These are phyloP conservation scores for Vitis hybrid DNA, from an alignment of 177 flowering plant genomes.

Conservation along the genomic window DNA sequence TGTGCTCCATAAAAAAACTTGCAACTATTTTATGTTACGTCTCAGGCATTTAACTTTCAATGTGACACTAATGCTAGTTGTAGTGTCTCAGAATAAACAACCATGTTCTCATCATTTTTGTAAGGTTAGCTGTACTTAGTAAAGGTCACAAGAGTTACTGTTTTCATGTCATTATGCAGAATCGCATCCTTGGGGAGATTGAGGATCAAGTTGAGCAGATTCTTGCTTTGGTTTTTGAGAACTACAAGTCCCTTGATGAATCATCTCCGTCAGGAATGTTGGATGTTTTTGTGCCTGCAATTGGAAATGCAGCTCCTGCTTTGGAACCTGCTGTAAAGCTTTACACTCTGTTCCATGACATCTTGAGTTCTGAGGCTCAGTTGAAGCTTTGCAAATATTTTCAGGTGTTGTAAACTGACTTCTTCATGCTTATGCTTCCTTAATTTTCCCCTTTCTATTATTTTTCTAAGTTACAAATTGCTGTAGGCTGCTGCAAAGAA, in stretches of 20 bases:
- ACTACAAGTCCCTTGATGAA: conserved; percentile 91
- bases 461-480: not conserved
- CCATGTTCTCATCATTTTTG: not conserved
- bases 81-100: no score
- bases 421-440: conserved; percentile 1
- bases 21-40: no score
- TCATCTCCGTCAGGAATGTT: conserved; percentile 66
- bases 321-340: conserved; percentile 81
- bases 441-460: not conserved
- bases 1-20: no score
- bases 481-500: conserved; percentile 80
- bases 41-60: no score
- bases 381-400: conserved; percentile 69
- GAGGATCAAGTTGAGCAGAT: conserved; percentile 82
- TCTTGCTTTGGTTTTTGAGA: conserved; percentile 78
- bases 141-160: conserved; percentile 7
- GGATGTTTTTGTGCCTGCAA: conserved; percentile 71
- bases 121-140: not conserved
- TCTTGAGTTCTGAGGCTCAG: conserved; percentile 81
- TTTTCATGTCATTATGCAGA: conserved; percentile 41
- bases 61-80: no score
- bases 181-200: conserved; percentile 86
- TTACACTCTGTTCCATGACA: conserved; percentile 78
- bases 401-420: conserved; percentile 56
- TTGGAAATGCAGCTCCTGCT: conserved; percentile 85